These are phyloP conservation scores for Alternaria gaisen DNA, from an alignment of 2,329 filamentous ascomycete genomes.

Conservation along the genomic window DNA sequence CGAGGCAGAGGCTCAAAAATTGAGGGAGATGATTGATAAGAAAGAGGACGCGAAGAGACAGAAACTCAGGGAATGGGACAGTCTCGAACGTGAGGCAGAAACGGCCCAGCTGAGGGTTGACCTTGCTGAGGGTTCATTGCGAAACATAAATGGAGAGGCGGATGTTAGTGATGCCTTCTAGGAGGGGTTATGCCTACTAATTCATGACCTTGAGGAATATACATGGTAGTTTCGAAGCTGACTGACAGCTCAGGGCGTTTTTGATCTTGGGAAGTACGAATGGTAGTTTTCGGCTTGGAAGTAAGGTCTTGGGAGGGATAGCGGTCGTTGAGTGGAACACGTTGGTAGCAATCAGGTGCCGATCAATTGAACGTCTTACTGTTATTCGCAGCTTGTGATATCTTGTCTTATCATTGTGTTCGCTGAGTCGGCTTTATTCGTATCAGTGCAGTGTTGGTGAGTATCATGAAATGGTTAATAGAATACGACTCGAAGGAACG, in stretches of 20 bases:
- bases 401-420: not conserved
- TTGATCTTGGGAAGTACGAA: slow-evolving; percentile 7
- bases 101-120: slow-evolving; percentile 56
- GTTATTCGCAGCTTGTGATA: not conserved
- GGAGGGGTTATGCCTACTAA: slow-evolving; percentile 3
- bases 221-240: not conserved
- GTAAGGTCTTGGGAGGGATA: slow-evolving; percentile 20
- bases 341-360: slow-evolving; percentile 4
- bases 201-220: not conserved
- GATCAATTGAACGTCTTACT: not conserved
- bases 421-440: not conserved
- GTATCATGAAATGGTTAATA: too few species aligned
- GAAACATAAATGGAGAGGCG: slow-evolving; percentile 52
- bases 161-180: slow-evolving; percentile 52
- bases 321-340: slow-evolving; percentile 17
- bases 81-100: slow-evolving; percentile 55
- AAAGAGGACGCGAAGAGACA: slow-evolving; percentile 57
- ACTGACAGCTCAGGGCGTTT: not conserved
- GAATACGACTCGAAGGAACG: too few species aligned
- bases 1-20: slow-evolving; percentile 57
- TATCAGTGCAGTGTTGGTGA: not conserved
- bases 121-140: slow-evolving; percentile 58
- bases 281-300: slow-evolving; percentile 9
- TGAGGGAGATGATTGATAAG: slow-evolving; percentile 57
- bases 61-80: slow-evolving; percentile 57